Base-by-base conservation (phyloP, 805 yeast species). In the Alloascoidea hylecoeti region DNA sequence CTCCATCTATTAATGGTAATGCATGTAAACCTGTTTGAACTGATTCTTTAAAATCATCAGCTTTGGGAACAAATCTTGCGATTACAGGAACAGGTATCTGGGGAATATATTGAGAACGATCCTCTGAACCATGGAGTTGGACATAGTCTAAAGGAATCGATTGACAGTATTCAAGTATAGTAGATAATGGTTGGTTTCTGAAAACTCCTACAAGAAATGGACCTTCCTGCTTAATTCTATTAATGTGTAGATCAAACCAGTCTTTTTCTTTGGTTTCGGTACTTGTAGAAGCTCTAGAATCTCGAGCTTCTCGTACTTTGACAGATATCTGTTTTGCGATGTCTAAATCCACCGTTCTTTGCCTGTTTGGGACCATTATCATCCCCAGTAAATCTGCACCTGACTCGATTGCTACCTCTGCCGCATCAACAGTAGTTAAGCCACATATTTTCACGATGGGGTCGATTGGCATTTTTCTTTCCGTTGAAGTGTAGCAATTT, bases 121-220 rank as follows among this genome's bases (percentile, higher is more conserved):
- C 70, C 44, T 78, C 79, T 17, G 72, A 65, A 5, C 97, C 98
- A 55, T 92, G 98, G 9, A 92, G 58, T 53, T 92, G 98, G 1
- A 92, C 80, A 17, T 84, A 60, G 55, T 92, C 97, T 3, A 86
- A 51, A 1, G 60, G 59, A 13, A 77, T 54, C 4, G 64, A 66
- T 2, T 51, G 44, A 23, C 54, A 55, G 2, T 67, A 48, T 5
- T 46, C 40, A 33, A 63, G 52, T 1, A 89, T 79, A 12, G 78
- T 80, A 2, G 70, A 76, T 2, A 79, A 49, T 0, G 78, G 49
- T 55, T 88, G 96, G 53, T 92, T 84, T 42, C 88, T 64, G 60
- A 89, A 85, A 2, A 89, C 98, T 1, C 97, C 98, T 2, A 86
- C 96, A 2, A 81, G 55, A 46, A 63, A 72, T 0, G 92, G 92